phyloP scores from a whole-genome alignment of 2,329 filamentous ascomycete genomes.

The Colletotrichum tanaceti region DNA sequence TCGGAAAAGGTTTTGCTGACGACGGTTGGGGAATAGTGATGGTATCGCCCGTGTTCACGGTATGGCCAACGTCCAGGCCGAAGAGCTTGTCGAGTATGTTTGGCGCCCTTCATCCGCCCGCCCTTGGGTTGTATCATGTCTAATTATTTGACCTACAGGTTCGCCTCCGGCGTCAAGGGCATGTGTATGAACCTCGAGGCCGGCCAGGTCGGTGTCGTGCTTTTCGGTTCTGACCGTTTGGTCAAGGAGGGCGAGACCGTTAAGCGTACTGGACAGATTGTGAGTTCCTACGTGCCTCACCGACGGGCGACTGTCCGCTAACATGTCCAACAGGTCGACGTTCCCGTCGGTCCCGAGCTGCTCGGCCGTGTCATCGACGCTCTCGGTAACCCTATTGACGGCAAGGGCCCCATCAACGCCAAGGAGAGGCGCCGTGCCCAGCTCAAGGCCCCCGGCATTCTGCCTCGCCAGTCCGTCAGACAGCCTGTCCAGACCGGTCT shows the following conservation, averaged over 20 bases:
- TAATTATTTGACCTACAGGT: conserved; percentile 65
- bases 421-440: conserved; percentile 94
- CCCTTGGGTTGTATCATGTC: conserved; percentile 29
- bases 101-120: conserved; percentile 36
- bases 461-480: conserved; percentile 96
- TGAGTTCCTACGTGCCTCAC: conserved; percentile 62
- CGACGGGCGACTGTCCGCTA: conserved; percentile 40
- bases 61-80: conserved; percentile 99
- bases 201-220: conserved; percentile 99
- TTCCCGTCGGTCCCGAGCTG: conserved; percentile 91
- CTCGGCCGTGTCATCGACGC: conserved; percentile 98
- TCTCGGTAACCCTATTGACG: conserved; percentile 98
- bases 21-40: conserved; percentile 73
- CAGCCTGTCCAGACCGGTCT: conserved; percentile 99
- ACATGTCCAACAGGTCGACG: conserved; percentile 78
- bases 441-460: conserved; percentile 98
- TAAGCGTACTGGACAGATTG: conserved; percentile 99
- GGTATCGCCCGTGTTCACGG: conserved; percentile 99
- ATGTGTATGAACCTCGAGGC: conserved; percentile 99
- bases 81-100: conserved; percentile 99
- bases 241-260: conserved; percentile 99
- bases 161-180: conserved; percentile 99
- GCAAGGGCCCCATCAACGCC: conserved; percentile 96
- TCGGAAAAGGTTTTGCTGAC: conserved; percentile 35
- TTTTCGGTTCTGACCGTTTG: conserved; percentile 99